These are phyloP conservation scores for Fusarium tupiense DNA, from an alignment of 2,329 filamentous ascomycete genomes.

Conservation along the genomic window DNA sequence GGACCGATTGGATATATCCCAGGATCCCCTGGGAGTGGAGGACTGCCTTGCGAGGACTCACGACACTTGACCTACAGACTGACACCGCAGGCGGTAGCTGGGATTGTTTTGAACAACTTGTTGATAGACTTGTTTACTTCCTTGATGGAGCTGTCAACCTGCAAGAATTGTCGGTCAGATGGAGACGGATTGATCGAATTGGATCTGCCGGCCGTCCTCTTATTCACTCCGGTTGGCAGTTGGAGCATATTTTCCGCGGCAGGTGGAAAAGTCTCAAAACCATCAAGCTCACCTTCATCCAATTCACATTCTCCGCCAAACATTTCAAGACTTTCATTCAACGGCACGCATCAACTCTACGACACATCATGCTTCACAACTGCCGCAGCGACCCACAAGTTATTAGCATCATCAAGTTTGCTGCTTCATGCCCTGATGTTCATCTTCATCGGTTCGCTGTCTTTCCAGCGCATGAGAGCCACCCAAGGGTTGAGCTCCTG, in stretches of 20 bases:
- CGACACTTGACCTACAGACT: background rate
- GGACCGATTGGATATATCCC: background rate
- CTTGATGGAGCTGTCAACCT: background rate
- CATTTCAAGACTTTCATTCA: background rate
- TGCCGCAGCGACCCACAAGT: background rate
- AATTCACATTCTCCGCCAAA: background rate
- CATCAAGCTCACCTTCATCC: background rate
- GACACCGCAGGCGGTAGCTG: background rate
- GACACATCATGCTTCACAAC: background rate
- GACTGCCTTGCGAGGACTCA: background rate
- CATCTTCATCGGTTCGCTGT: constrained; percentile 11
- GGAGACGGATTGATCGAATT: background rate
- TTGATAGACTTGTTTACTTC: background rate
- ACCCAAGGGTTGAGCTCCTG: background rate
- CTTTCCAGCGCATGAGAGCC: background rate
- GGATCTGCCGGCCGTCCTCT: background rate
- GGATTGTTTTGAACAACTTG: background rate
- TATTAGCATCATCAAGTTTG: background rate
- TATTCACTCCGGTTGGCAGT: background rate
- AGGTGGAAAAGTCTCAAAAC: background rate
- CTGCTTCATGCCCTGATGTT: background rate
- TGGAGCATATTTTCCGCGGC: background rate
- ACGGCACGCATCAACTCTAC: background rate
- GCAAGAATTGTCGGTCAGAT: background rate
- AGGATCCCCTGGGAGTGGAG: background rate